phyloP scores from a whole-genome alignment of 176 grass and related monocot species.

The Ensete ventricosum region DNA sequence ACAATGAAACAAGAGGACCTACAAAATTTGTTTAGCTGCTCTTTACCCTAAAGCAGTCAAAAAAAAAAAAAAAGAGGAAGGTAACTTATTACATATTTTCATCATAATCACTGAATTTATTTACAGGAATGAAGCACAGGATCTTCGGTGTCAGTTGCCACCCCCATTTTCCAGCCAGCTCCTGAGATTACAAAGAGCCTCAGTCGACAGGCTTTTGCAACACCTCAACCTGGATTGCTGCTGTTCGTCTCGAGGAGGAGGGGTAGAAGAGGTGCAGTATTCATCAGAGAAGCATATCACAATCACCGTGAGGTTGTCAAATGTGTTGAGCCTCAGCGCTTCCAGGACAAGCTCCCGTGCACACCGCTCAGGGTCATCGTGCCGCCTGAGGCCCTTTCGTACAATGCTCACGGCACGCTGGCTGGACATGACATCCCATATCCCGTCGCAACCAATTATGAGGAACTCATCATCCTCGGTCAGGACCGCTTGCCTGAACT shows the following conservation, averaged over 20 bases:
- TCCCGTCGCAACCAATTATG: conserved; percentile 16
- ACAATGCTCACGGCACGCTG: conserved; percentile 12
- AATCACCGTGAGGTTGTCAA: conserved; percentile 18
- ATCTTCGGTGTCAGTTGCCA: background rate
- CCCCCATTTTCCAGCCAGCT: background rate
- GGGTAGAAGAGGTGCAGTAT: background rate
- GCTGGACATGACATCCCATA: conserved; percentile 14
- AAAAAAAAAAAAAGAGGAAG: background rate
- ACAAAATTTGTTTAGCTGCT: conserved; percentile 1
- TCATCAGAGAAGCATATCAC: conserved; percentile 7
- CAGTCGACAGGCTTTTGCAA: conserved; percentile 11
- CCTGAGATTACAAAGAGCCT: conserved; percentile 5
- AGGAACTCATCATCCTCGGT: conserved; percentile 14
- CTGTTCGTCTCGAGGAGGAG: background rate
- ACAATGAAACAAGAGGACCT: background rate
- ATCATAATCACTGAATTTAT: background rate
- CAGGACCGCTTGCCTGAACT: conserved; percentile 44
- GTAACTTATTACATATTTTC: background rate
- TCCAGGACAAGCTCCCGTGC: conserved; percentile 17
- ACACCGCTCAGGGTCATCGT: conserved; percentile 8
- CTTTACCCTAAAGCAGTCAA: background rate
- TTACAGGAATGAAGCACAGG: background rate
- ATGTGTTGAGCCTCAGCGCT: background rate
- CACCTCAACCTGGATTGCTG: background rate
- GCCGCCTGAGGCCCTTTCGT: background rate